These are phyloP conservation scores for Fusarium ramigenum DNA, from an alignment of 2,329 filamentous ascomycete species.

Conservation along the genomic window DNA sequence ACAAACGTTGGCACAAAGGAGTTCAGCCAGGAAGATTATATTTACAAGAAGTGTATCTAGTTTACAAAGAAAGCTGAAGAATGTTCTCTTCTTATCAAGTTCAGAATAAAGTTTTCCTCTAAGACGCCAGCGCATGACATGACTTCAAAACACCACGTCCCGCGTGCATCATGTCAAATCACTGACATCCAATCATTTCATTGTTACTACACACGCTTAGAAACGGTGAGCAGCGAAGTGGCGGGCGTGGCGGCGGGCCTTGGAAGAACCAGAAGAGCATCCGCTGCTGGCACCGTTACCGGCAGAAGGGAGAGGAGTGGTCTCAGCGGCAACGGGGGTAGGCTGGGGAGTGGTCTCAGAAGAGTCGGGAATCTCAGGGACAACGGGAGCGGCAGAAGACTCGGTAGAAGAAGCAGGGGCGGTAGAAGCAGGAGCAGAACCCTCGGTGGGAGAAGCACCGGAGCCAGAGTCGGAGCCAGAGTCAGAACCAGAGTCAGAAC, in stretches of 20 bases:
- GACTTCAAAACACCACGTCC: conserved; percentile 12
- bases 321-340: neutral
- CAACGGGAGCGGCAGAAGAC: neutral
- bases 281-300: neutral
- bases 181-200: neutral
- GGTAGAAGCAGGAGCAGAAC: neutral
- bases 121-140: neutral
- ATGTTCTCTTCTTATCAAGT: neutral
- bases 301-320: neutral
- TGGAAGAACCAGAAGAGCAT: neutral
- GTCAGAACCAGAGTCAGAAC: neutral
- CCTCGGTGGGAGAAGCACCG: neutral
- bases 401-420: neutral
- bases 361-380: neutral
- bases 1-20: rapidly evolving
- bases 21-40: neutral
- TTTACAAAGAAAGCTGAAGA: neutral
- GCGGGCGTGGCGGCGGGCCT: conserved; percentile 11
- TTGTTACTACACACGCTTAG: neutral
- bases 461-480: neutral
- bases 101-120: neutral
- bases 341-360: neutral
- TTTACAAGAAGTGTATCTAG: conserved; percentile 2
- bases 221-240: neutral
- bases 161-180: conserved; percentile 9